phyloP scores from a whole-genome alignment of 1,139 yeast species.

The Zhuliangozyma parablackwelliae region DNA sequence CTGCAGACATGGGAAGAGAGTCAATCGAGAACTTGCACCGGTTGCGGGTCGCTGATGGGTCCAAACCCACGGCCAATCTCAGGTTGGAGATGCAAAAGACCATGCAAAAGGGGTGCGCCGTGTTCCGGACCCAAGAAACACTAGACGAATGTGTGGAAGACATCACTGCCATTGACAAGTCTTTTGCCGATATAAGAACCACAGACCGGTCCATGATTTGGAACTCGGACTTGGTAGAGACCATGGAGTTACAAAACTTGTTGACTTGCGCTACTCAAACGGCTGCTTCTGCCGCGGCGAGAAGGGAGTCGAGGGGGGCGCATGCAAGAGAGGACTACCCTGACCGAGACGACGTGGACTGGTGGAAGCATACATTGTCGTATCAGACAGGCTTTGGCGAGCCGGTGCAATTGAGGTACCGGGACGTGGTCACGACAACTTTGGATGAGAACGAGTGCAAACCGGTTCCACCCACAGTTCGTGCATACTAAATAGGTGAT shows the following conservation, averaged over 20 bases:
- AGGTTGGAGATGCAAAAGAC: constrained; percentile 90
- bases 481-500: constrained; percentile 59
- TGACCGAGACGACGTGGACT: constrained; percentile 87
- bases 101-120: constrained; percentile 97
- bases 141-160: constrained; percentile 86
- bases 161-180: constrained; percentile 69
- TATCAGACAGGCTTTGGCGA: constrained; percentile 79
- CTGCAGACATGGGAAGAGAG: constrained; percentile 83
- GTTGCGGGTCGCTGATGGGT: constrained; percentile 80
- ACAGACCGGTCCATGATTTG: constrained; percentile 97
- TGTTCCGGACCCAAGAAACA: constrained; percentile 89
- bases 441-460: constrained; percentile 90
- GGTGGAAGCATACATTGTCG: constrained; percentile 97
- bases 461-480: constrained; percentile 92
- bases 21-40: constrained; percentile 87
- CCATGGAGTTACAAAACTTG: constrained; percentile 92
- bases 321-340: constrained; percentile 98
- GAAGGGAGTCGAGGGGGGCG: constrained; percentile 98
- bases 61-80: constrained; percentile 77
- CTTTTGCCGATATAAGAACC: constrained; percentile 66
- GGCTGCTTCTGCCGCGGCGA: constrained; percentile 88
- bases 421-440: constrained; percentile 78
- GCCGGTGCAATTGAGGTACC: constrained; percentile 71
- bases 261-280: constrained; percentile 97
- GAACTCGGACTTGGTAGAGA: constrained; percentile 95